Evolutionary conservation across 495 filamentous ascomycete genomes (phyloP), one percentile per base, ranked within the genome.

Genomic region (Cercophora scortea): DNA sequence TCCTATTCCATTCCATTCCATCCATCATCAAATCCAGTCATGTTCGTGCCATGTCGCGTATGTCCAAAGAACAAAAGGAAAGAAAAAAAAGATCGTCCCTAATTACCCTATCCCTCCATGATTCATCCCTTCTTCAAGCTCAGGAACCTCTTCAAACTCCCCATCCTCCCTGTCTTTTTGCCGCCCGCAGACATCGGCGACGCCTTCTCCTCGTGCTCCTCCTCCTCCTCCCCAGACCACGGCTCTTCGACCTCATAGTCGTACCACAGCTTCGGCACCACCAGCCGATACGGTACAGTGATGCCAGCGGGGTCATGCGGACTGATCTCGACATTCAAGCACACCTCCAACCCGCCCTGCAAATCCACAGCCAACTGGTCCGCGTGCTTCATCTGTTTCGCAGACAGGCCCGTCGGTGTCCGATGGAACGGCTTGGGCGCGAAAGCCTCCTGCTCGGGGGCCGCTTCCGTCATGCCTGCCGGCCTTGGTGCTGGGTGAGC

Each of bases 271-370:
- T 80, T 80, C 7, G 93, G 93, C 10, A 98, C 85, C 0, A 96
- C 78, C 19, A 97, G 66, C 17, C 90, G 77, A 64, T 98, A 98
- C 33, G 89, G 86, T 42, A 81, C 79, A 3, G 93, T 98, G 57
- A 85, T 86, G n/a, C 93, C 94, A 0, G 85, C 79, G 0, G 94
- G 93, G 60, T 97, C 89, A 52, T 80, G 79, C 32, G 86, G 81
- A 57, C 82, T 87, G 56, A 96, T 80, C 70, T 98, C 93, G 59
- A 93, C 80, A 58, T 94, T 92, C 32, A 98, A 66, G 9, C 78
- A 84, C 32, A 98, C 82, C 47, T 95, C 89, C 18, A 98, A 73
- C 3, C 89, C 90, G 41, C 83, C 83, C 55, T 88, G 73, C 0
- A 95, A 74, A 56, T 94, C 79, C 59, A 91, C 63, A 41, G 68